phyloP scores from a whole-genome alignment of 2,329 filamentous ascomycete species.

The Aspergillus latus region DNA sequence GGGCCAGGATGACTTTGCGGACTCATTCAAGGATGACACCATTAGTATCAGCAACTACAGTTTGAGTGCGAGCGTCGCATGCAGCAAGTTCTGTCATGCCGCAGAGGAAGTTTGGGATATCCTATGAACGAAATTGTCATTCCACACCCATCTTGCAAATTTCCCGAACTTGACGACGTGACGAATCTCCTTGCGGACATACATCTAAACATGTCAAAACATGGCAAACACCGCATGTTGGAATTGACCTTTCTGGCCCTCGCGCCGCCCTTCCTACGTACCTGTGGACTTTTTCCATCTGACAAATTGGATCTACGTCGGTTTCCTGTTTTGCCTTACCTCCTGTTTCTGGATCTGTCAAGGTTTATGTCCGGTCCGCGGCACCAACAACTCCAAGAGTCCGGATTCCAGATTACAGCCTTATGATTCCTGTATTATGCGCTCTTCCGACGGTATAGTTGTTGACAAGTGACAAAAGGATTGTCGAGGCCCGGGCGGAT shows the following conservation, averaged over 20 bases:
- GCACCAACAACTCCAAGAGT: background rate
- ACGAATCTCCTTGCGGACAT: slow-evolving; percentile 30
- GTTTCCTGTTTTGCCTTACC: slow-evolving; percentile 18
- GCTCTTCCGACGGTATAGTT: slow-evolving; percentile 3
- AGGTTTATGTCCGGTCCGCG: background rate
- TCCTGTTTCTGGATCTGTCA: slow-evolving; percentile 12
- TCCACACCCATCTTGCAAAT: slow-evolving; percentile 8
- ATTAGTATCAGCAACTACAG: slow-evolving; percentile 99
- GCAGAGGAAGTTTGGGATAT: slow-evolving; percentile 96
- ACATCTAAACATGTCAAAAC: slow-evolving; percentile 18
- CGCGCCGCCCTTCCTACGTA: slow-evolving; percentile 5
- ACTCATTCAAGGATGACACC: slow-evolving; percentile 90
- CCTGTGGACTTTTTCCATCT: slow-evolving; percentile 7
- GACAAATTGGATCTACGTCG: slow-evolving; percentile 14
- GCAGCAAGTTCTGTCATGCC: slow-evolving; percentile 99
- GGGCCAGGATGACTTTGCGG: slow-evolving; percentile 91
- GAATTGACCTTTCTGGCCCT: slow-evolving; percentile 6
- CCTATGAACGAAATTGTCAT: slow-evolving; percentile 57
- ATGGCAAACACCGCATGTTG: slow-evolving; percentile 11
- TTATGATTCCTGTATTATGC: background rate
- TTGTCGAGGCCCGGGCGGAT: background rate
- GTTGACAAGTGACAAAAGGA: background rate
- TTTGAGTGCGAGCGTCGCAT: slow-evolving; percentile 93
- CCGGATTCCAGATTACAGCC: slow-evolving; percentile 1
- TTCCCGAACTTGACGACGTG: slow-evolving; percentile 27